These are phyloP conservation scores for Tephrocybe rancida DNA, from an alignment of 768 basidiomycete species.

Conservation along the genomic window DNA sequence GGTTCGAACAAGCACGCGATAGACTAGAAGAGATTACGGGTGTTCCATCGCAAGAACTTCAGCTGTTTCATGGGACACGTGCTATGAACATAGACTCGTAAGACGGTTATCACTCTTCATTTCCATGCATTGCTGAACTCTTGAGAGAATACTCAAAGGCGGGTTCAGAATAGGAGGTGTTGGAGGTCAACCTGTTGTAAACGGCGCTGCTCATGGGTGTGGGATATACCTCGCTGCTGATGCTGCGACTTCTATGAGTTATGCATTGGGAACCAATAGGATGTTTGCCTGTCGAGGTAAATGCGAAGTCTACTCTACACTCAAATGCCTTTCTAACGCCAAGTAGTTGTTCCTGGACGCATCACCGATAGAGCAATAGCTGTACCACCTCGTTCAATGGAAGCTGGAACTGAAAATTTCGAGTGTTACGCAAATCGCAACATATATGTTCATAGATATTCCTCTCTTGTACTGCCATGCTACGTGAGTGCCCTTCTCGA, in stretches of 20 bases:
- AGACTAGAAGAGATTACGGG: not conserved
- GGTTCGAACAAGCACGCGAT: not conserved
- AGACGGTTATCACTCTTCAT: not conserved
- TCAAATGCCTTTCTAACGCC: not conserved
- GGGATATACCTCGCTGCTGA: slow-evolving; percentile 4
- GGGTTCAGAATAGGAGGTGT: slow-evolving; percentile 6
- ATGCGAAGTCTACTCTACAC: not conserved
- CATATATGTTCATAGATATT: slow-evolving; percentile 1
- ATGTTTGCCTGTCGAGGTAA: not conserved
- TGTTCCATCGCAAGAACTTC: not conserved
- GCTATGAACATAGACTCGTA: slow-evolving; percentile 1
- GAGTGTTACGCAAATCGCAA: not conserved
- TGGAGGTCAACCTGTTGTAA: not conserved
- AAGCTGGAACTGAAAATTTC: not conserved
- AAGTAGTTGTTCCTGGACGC: not conserved
- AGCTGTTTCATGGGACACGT: not conserved
- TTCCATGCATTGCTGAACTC: not conserved
- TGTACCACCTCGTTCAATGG: not conserved
- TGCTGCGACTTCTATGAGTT: not conserved
- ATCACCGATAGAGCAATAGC: not conserved
- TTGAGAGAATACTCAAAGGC: not conserved
- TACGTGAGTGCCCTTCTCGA: not conserved
- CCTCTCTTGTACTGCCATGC: slow-evolving; percentile 3
- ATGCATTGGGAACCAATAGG: not conserved
- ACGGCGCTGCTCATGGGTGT: not conserved